phyloP scores from a whole-genome alignment of 768 basidiomycete species.

The Solioccasus polychromus region DNA sequence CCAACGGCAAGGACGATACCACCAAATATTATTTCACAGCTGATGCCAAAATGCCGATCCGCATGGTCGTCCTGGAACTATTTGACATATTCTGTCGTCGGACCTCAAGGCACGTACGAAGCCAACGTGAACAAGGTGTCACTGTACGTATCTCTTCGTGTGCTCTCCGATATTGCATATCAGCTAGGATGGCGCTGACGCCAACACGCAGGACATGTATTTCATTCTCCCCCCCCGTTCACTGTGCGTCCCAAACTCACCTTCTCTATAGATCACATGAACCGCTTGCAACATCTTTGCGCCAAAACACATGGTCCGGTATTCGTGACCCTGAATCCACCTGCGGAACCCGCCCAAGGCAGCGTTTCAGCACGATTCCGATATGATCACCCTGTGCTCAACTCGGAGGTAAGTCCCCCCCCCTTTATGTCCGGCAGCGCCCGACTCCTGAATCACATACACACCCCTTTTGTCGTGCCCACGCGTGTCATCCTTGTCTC shows the following conservation, averaged over 20 bases:
- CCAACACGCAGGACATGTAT: slow-evolving; percentile 42
- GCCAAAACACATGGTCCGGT: slow-evolving; percentile 56
- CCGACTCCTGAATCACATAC: too few relatives aligned
- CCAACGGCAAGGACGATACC: too few relatives aligned
- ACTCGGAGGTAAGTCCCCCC: slow-evolving; percentile 39
- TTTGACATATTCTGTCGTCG: slow-evolving; percentile 47
- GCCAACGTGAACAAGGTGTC: slow-evolving; percentile 58
- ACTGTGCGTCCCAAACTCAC: too few relatives aligned
- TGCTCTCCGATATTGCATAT: too few relatives aligned
- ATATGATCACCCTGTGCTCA: slow-evolving; percentile 71
- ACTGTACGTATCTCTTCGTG: slow-evolving; percentile 43
- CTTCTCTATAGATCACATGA: slow-evolving; percentile 60
- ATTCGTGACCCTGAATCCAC: slow-evolving; percentile 72
- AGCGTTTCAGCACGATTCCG: slow-evolving; percentile 49
- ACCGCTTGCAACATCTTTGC: slow-evolving; percentile 66
- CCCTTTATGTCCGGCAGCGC: too few relatives aligned
- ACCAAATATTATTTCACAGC: too few relatives aligned
- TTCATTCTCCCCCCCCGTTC: too few relatives aligned
- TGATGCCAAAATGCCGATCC: slow-evolving; percentile 60
- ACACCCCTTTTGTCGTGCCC: not conserved
- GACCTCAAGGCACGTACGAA: slow-evolving; percentile 34
- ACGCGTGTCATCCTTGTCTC: not conserved
- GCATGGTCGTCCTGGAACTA: slow-evolving; percentile 86
- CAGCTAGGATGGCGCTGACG: not conserved
- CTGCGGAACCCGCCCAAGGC: slow-evolving; percentile 44